Evolutionary conservation across 192 early-diverging fungal genomes (phyloP), one percentile per base, ranked within the genome.

Genomic region (Linnemannia hyalina): DNA sequence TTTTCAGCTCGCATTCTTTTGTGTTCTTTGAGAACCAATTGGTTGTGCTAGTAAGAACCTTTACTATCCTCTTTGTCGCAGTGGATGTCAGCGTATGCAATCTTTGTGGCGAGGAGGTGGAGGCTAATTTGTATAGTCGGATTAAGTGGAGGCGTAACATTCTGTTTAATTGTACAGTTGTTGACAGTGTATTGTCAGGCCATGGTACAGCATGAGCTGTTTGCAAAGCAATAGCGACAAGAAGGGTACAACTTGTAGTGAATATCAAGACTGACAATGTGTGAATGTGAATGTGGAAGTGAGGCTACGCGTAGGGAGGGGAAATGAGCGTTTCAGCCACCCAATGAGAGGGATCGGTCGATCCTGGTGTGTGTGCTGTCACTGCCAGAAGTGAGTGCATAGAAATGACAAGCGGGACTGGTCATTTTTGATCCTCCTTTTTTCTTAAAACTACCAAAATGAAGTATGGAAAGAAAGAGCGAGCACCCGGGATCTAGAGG

Each of bases 361-460:
- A 41, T 71, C 70, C 38, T 26, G 70, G 60, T 65, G 60, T 63
- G 26, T 65, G 10, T 32, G 60, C 11, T 23, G 15, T 18, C 55
- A n/a, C 55, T 18, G 55, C 5, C 23, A 35, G 36, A 29, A 29
- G 36, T 11, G 52, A 60, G 57, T 11, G 57, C 44, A 38, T 70
- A 42, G 40, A 70, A 70, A 42, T 70, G 35, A 35, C 40, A 4
- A 16, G 42, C 40, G 76, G 40, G 42, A 29, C 57, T 32, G 65
- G 44, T 42, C 8, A 65, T 65, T 46, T 69, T 80, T 80, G 75
- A 65, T 85, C 83, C 79, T 81, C 78, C 79, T 81, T 86, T 86
- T 76, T 72, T 80, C 80, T 80, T 77, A 86, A 86, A 42, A 77
- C 75, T 41, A 70, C 76, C 76, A 85, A 85, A 77, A 86, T 86